Evolutionary conservation across 768 basidiomycete genomes (phyloP).

Genomic region (Boletellus ananas): DNA sequence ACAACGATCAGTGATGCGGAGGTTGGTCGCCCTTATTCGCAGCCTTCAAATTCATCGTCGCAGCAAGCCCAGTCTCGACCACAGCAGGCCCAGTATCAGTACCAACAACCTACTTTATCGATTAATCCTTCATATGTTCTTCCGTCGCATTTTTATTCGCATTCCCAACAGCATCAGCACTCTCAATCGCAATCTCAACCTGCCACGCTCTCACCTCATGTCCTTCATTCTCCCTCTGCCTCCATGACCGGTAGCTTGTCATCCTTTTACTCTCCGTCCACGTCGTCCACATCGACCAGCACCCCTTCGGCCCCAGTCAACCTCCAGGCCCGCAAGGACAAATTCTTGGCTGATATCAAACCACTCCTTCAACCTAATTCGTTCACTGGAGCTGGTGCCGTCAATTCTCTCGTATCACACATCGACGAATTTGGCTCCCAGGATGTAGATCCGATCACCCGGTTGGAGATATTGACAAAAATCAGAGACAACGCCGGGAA

Average conservation of each 20-base stretch:
- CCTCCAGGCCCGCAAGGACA: constrained; percentile 52
- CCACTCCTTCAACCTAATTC: constrained; percentile 54
- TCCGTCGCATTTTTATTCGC: constrained; percentile 37
- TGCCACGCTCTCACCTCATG: constrained; percentile 66
- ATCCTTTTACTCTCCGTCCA: constrained; percentile 38
- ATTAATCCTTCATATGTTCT: constrained; percentile 42
- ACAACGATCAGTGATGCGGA: constrained; percentile 54
- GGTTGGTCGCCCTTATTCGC: constrained; percentile 44
- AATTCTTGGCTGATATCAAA: constrained; percentile 49
- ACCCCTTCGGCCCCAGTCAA: constrained; percentile 32
- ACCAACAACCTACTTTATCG: constrained; percentile 39
- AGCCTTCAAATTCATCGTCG: constrained; percentile 35
- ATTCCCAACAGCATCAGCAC: constrained; percentile 28
- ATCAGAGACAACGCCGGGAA: constrained; percentile 82
- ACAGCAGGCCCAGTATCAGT: constrained; percentile 37
- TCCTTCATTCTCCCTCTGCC: constrained; percentile 55
- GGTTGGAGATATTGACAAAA: constrained; percentile 73
- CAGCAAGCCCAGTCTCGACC: constrained; percentile 34
- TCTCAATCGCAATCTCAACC: constrained; percentile 39
- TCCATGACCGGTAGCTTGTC: constrained; percentile 32
- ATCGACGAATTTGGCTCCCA: constrained; percentile 58
- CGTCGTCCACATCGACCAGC: constrained; percentile 28
- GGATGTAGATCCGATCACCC: constrained; percentile 61
- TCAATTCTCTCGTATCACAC: constrained; percentile 53
- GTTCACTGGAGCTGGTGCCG: constrained; percentile 69